Percentiles rank a stretch among this genome's conserved stretches.
Conservation (phyloP, 1,284 basidiomycete species). For the Cryptococcus jaspeensis region DNA sequence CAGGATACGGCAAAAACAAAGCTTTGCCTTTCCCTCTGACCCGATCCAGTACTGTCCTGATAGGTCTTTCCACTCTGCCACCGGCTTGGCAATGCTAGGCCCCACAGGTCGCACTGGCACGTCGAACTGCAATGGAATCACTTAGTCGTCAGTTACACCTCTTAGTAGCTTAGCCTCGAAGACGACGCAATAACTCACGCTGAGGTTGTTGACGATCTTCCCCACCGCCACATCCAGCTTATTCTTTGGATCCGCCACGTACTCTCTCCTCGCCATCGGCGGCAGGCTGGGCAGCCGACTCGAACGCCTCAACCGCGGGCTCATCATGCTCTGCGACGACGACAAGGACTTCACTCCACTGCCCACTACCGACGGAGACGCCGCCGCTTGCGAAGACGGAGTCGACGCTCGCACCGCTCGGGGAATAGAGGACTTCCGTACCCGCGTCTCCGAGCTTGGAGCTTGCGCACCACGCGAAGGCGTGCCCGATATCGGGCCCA, state of each 20-base stretch:
- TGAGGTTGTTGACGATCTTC: conserved; percentile 81
- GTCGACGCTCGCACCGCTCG: neutral
- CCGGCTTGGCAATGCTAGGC: conserved; percentile 9
- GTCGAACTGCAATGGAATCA: conserved; percentile 49
- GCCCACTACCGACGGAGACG: neutral
- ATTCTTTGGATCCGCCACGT: conserved; percentile 79
- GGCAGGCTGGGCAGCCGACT: neutral
- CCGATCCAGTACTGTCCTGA: conserved; percentile 96
- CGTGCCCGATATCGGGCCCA: too few relatives aligned
- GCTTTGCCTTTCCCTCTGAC: conserved; percentile 70
- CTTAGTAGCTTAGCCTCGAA: neutral
- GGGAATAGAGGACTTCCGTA: neutral
- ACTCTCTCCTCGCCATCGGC: conserved; percentile 57
- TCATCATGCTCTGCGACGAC: neutral
- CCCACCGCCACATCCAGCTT: conserved; percentile 90
- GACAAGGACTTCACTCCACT: neutral
- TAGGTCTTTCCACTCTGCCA: conserved; percentile 71
- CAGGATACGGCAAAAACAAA: conserved; percentile 84
- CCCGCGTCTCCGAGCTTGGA: neutral
- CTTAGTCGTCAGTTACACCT: too few relatives aligned
- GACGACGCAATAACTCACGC: conserved; percentile 55
- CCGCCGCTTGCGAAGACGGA: neutral
- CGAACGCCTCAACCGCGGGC: neutral
- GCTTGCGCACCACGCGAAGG: too few relatives aligned
- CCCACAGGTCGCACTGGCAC: conserved; percentile 76